Evolutionary conservation across 202 grass and related monocot species (phyloP).

Genomic region (Musa balbisiana): DNA sequence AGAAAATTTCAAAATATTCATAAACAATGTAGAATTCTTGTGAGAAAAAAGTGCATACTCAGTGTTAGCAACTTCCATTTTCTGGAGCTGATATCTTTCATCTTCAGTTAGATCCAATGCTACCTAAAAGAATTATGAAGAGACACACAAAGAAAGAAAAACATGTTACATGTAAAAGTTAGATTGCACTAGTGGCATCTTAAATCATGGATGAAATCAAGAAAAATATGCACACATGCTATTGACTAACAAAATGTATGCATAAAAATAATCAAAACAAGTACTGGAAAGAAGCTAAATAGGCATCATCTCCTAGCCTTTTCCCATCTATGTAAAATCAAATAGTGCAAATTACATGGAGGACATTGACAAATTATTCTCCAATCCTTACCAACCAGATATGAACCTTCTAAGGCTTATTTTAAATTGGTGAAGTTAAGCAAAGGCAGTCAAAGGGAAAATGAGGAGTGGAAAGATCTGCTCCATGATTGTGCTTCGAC

Average conservation of each 20-base stretch:
- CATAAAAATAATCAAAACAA: neutral
- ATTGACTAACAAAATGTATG: neutral
- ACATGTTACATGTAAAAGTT: slow-evolving; percentile 1
- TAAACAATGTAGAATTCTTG: neutral
- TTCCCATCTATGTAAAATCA: neutral
- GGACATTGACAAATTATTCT: neutral
- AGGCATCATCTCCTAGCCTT: neutral
- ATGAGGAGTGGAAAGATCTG: no score
- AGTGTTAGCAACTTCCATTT: slow-evolving; percentile 49
- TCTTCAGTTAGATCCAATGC: slow-evolving; percentile 79
- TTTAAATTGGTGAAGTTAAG: neutral
- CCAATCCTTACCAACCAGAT: neutral
- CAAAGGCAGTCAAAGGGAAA: no score
- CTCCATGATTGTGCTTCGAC: no score
- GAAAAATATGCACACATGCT: neutral
- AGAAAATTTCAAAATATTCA: neutral
- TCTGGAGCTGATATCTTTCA: slow-evolving; percentile 62
- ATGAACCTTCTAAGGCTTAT: neutral
- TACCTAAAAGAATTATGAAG: slow-evolving; percentile 29
- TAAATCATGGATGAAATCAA: slow-evolving; percentile 1
- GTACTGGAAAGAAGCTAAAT: neutral
- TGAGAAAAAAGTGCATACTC: slow-evolving; percentile 33
- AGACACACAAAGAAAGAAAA: neutral
- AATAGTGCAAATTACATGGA: neutral
- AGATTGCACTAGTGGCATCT: neutral